Evolutionary conservation across 2,329 filamentous ascomycete species (phyloP), one percentile per base, ranked within the genome.

Genomic region (Corinectria fuckeliana): DNA sequence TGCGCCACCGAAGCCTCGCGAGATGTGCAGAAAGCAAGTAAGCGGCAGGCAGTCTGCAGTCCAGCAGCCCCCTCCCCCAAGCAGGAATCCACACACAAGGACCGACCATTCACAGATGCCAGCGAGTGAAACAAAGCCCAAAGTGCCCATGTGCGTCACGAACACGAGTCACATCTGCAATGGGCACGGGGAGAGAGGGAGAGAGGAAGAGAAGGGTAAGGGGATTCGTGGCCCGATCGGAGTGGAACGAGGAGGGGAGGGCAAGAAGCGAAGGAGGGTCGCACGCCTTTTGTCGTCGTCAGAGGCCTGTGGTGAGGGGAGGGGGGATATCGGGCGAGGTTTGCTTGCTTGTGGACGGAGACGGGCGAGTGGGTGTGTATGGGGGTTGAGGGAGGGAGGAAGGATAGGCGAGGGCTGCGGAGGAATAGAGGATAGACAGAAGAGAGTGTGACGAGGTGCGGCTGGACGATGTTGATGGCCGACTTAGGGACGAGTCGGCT

Each of bases 111-210:
- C 34, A 55, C 44, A 30, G 23, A 16, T 10, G 20, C n/a, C 41
- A 20, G 23, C 23, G 23, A 23, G 51, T 26, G 51, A 55, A 45
- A 55, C 51, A 55, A 55, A 48, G 42, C 42, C n/a, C n/a, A n/a
- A 55, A 48, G 41, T 8, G 25, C 9, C 41, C 21, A 21, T 45
- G 18, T 38, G 8, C 36, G 16, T 18, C 23, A 23, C 45, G 3
- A n/a, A 34, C 50, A 47, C 32, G 26, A 47, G 25, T 30, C 42
- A 49, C 34, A 55, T 38, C 16, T 30, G 23, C 51, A 55, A 23
- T 25, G 18, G 21, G 20, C 38, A 26, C 26, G 11, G 16, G 25
- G 34, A 11, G 36, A 23, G 16, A 28, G 41, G 30, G n/a, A n/a
- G 21, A 20, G 50, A 26, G 36, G 11, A 23, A 32, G 34, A 11